Evolutionary conservation across 2,329 filamentous ascomycete species (phyloP).

Genomic region (Blastomyces gilchristii): DNA sequence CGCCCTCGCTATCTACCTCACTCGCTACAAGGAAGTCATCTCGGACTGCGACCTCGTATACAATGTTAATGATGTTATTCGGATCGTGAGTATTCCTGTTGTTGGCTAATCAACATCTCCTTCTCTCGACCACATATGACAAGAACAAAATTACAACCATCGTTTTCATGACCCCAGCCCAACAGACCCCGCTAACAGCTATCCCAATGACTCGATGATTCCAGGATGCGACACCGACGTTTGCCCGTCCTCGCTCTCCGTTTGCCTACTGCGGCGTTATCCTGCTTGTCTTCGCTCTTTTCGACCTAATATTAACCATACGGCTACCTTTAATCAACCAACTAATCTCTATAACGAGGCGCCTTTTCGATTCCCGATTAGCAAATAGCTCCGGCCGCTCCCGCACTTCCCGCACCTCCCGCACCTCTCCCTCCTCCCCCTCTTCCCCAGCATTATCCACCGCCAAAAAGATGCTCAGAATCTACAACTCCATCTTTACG

Average conservation of each 20-base stretch:
- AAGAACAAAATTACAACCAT: not conserved
- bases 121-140: not conserved
- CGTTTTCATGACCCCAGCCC: not conserved
- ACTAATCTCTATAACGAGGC: constrained; percentile 45
- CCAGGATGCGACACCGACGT: constrained; percentile 49
- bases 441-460: constrained; percentile 3
- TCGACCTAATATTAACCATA: constrained; percentile 55
- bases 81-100: constrained; percentile 48
- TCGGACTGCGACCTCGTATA: constrained; percentile 72
- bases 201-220: not conserved
- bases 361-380: constrained; percentile 16
- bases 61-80: constrained; percentile 72
- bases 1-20: constrained; percentile 72
- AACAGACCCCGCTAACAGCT: not conserved
- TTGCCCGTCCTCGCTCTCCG: constrained; percentile 58
- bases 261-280: constrained; percentile 60
- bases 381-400: not conserved
- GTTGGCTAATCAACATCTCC: not conserved
- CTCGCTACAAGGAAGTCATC: constrained; percentile 60
- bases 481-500: constrained; percentile 26
- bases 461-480: constrained; percentile 11
- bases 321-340: constrained; percentile 54
- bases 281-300: constrained; percentile 53
- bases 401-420: not conserved
- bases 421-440: not conserved